Percentiles rank a stretch among this genome's conserved stretches.
phyloP scores from a whole-genome alignment of 768 basidiomycete species.

The Melanogaster broomeanus region DNA sequence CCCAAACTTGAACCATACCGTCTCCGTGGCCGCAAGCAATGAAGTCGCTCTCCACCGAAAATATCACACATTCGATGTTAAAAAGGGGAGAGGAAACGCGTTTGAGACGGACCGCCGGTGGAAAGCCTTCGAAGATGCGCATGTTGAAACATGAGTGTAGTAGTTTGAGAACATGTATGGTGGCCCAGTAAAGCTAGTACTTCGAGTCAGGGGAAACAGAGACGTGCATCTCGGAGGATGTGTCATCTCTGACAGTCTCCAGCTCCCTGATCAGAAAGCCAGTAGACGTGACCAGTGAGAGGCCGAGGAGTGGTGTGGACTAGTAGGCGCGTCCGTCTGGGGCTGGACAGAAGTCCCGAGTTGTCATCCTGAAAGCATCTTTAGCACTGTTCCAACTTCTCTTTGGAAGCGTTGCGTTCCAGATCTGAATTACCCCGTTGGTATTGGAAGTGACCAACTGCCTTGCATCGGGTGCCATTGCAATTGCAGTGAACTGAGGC shows the following conservation, averaged over 20 bases:
- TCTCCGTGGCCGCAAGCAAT: constrained; percentile 17
- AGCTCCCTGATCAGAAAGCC: constrained; percentile 6
- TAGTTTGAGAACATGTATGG: constrained; percentile 17
- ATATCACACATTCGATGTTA: constrained; percentile 10
- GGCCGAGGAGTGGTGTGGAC: constrained; percentile 7
- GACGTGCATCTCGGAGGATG: background rate
- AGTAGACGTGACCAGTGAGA: constrained; percentile 1
- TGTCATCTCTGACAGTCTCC: constrained; percentile 9
- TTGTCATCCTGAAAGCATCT: background rate
- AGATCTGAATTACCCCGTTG: constrained; percentile 11
- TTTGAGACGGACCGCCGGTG: constrained; percentile 14
- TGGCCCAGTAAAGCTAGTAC: constrained; percentile 20
- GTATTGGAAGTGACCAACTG: constrained; percentile 9
- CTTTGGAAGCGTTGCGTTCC: constrained; percentile 7
- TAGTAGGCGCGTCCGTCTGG: constrained; percentile 12
- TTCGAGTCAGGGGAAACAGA: constrained; percentile 15
- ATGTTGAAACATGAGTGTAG: constrained; percentile 13
- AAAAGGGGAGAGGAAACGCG: constrained; percentile 15
- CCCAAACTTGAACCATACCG: constrained; percentile 19
- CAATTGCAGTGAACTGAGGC: constrained; percentile 1
- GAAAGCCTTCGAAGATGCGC: constrained; percentile 12
- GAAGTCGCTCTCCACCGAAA: constrained; percentile 13
- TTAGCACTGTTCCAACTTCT: constrained; percentile 6
- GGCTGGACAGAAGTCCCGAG: constrained; percentile 7
- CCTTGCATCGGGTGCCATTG: constrained; percentile 8